Evolutionary conservation across 2,329 filamentous ascomycete genomes (phyloP).

Genomic region (Xylaria arbuscula): DNA sequence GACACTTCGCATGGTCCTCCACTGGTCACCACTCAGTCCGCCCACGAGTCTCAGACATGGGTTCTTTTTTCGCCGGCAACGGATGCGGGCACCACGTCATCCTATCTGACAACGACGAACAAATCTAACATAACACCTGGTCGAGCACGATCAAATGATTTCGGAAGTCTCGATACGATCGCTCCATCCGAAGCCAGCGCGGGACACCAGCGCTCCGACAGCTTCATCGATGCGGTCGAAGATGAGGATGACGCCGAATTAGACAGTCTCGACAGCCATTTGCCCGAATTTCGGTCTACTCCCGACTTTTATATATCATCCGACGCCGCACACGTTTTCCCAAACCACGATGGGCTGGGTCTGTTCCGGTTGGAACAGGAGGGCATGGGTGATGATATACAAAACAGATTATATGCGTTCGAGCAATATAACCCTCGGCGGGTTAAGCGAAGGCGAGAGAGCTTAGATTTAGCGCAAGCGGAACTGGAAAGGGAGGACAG

Average conservation of each 20-base stretch:
- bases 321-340: constrained; percentile 74
- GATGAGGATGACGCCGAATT: constrained; percentile 79
- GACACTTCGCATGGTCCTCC: constrained; percentile 54
- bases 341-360: constrained; percentile 90
- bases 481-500: constrained; percentile 65
- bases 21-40: constrained; percentile 51
- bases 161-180: constrained; percentile 79
- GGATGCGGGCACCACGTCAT: constrained; percentile 65
- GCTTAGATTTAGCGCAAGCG: constrained; percentile 62
- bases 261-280: constrained; percentile 91
- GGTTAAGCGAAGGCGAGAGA: constrained; percentile 65
- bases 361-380: constrained; percentile 77
- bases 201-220: constrained; percentile 55
- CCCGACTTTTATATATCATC: constrained; percentile 56
- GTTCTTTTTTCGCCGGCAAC: constrained; percentile 88
- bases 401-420: constrained; percentile 90
- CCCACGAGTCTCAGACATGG: constrained; percentile 90
- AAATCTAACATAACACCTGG: constrained; percentile 73
- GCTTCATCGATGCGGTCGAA: constrained; percentile 54
- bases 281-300: constrained; percentile 84
- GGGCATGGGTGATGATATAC: constrained; percentile 66
- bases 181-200: constrained; percentile 68
- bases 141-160: constrained; percentile 79
- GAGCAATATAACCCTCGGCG: constrained; percentile 84
- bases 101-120: constrained; percentile 76